Percentiles rank a stretch among this genome's conserved stretches.
These are phyloP conservation scores for Fusarium mangiferae DNA, from an alignment of 2,329 filamentous ascomycete genomes.

Conservation along the genomic window DNA sequence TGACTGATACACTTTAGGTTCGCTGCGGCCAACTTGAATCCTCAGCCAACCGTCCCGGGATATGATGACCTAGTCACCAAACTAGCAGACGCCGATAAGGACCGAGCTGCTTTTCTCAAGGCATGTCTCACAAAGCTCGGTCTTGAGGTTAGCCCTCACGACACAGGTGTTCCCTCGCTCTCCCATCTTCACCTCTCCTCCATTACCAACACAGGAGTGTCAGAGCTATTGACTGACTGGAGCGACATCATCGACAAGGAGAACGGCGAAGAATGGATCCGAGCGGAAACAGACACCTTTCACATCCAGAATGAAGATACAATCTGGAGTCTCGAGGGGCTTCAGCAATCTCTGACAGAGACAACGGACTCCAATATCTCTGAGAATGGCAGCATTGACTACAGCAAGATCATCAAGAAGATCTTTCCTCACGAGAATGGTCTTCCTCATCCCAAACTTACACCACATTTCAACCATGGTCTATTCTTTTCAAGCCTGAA, in stretches of 20 bases:
- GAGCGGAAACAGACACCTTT: slow-evolving; percentile 85
- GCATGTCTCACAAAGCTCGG: slow-evolving; percentile 83
- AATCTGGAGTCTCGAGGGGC: slow-evolving; percentile 65
- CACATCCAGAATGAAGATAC: slow-evolving; percentile 75
- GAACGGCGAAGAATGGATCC: slow-evolving; percentile 76
- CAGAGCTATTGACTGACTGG: slow-evolving; percentile 73
- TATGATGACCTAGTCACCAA: slow-evolving; percentile 77
- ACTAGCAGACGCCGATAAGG: slow-evolving; percentile 74
- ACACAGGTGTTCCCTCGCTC: slow-evolving; percentile 77
- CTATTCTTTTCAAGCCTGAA: slow-evolving; percentile 79
- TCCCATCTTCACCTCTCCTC: slow-evolving; percentile 87
- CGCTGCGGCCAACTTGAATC: slow-evolving; percentile 79
- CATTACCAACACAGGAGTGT: slow-evolving; percentile 69
- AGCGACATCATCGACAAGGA: slow-evolving; percentile 74
- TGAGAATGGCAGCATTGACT: slow-evolving; percentile 72
- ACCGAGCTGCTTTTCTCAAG: slow-evolving; percentile 79
- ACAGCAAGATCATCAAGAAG: slow-evolving; percentile 76
- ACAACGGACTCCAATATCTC: slow-evolving; percentile 44
- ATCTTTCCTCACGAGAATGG: slow-evolving; percentile 76
- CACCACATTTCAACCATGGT: slow-evolving; percentile 87
- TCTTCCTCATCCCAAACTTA: slow-evolving; percentile 76
- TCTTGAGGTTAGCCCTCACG: slow-evolving; percentile 78
- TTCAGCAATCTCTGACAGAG: slow-evolving; percentile 63
- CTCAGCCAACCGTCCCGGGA: slow-evolving; percentile 71
- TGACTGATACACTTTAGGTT: slow-evolving; percentile 68